Evolutionary conservation across 768 basidiomycete genomes (phyloP), one percentile per base, ranked within the genome.

Genomic region (Russula ochroleuca): DNA sequence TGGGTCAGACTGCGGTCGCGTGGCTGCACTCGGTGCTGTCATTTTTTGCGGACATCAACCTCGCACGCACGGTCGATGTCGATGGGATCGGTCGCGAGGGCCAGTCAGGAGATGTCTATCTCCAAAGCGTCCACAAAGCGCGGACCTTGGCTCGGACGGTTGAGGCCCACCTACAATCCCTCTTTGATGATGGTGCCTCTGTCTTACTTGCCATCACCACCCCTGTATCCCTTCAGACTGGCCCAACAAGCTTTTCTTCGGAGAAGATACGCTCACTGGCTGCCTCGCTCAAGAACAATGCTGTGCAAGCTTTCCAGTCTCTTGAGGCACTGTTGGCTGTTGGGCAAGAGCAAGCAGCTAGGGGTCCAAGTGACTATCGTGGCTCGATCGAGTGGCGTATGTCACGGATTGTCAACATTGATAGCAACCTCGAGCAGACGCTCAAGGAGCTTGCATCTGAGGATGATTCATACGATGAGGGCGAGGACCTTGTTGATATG

Each of bases 31-130:
- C 79, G 3, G 83, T 90, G 62, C 75, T 93, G 33, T 71, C 75
- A 13, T 79, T 82, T 54, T 79, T 87, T 41, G 81, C 83, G 25
- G 85, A 91, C 66, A 80, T 94, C 64, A 86, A 94, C 72, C 74
- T 95, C 58, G 91, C 91, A 21, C 83, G 85, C 35, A 84, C 87
- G 72, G 85, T 95, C 64, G 94, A 94, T 71, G 83, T 94, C 62
- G 90, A 93, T 68, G 88, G 87, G 17, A 80, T 88, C 65, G 78
- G 78, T 31, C 78, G 81, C 64, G 80, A 83, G 33, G 77, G 75
- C 11, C 64, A 68, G 17, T 70, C 78, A 25, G 82, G 83, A 67
- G 76, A 81, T 21, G 71, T 78, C 38, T 92, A 91, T 70, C 71
- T 78, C 15, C 80, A 84, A 66, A 84, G 85, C 21, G 86, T 94